phyloP scores from a whole-genome alignment of 768 basidiomycete species.

The Mycena latifolia region DNA sequence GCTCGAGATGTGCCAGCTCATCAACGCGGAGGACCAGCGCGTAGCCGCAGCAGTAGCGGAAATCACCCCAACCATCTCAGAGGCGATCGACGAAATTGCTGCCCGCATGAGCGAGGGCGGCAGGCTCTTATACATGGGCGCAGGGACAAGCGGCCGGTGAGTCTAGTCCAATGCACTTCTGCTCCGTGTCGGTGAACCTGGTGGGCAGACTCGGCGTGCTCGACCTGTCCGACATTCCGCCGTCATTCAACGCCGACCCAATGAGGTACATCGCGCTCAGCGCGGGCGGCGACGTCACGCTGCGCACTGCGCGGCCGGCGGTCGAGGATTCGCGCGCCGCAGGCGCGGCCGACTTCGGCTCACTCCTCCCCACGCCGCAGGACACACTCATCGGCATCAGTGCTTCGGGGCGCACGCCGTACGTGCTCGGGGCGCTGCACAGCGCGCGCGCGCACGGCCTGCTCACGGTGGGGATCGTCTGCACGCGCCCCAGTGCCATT shows the following conservation, averaged over 20 bases:
- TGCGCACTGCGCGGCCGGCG: slow-evolving; percentile 45
- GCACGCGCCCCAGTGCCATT: slow-evolving; percentile 44
- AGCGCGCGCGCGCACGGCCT: slow-evolving; percentile 39
- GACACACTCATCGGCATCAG: slow-evolving; percentile 51
- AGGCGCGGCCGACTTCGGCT: slow-evolving; percentile 41
- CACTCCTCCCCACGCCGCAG: slow-evolving; percentile 39
- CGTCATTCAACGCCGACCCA: slow-evolving; percentile 34
- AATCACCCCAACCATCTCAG: slow-evolving; percentile 45
- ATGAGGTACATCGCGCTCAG: slow-evolving; percentile 39
- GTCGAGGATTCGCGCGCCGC: slow-evolving; percentile 48
- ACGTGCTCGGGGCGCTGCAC: slow-evolving; percentile 47
- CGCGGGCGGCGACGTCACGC: slow-evolving; percentile 45
- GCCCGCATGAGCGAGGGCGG: slow-evolving; percentile 44
- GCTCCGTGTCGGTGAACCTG: background rate
- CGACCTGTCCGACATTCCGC: slow-evolving; percentile 44
- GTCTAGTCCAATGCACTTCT: background rate
- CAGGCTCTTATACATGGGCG: slow-evolving; percentile 50
- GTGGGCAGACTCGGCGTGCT: slow-evolving; percentile 46
- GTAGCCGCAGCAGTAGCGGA: slow-evolving; percentile 44
- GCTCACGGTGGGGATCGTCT: slow-evolving; percentile 47
- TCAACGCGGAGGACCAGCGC: slow-evolving; percentile 46
- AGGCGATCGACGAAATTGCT: slow-evolving; percentile 45
- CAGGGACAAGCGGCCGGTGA: slow-evolving; percentile 51
- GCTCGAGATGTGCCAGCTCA: slow-evolving; percentile 46
- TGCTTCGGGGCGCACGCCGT: slow-evolving; percentile 51